phyloP scores from a whole-genome alignment of 495 filamentous ascomycete genomes.

The Aeminium ludgeri region DNA sequence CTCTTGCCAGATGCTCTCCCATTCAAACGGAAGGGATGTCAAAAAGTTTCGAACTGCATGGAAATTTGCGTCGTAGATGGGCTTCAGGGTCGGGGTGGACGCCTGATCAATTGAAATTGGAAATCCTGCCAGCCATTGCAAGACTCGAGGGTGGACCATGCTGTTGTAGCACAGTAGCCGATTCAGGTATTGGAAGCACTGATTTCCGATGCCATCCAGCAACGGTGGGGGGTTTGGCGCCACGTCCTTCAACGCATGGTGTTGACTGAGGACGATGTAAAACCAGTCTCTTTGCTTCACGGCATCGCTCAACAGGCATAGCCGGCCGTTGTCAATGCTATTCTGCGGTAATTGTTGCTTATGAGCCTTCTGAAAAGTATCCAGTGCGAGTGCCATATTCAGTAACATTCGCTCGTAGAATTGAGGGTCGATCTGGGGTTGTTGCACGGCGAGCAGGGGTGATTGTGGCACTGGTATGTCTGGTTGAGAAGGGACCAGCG shows the following conservation, averaged over 20 bases:
- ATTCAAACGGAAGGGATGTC: constrained; percentile 1
- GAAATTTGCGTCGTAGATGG: constrained; percentile 4
- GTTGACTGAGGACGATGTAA: constrained; percentile 16
- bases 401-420: too few species aligned
- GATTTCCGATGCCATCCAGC: not conserved
- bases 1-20: not conserved
- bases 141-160: not conserved
- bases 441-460: too few species aligned
- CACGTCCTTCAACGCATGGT: not conserved
- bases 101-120: constrained; percentile 5
- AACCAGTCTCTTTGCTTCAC: constrained; percentile 6
- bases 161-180: constrained; percentile 8
- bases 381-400: too few species aligned
- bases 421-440: too few species aligned
- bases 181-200: constrained; percentile 2
- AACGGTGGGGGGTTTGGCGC: not conserved
- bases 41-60: constrained; percentile 3
- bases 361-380: not conserved
- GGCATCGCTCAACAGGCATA: constrained; percentile 12
- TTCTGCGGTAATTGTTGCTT: not conserved
- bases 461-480: too few species aligned
- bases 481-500: too few species aligned
- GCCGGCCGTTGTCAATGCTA: constrained; percentile 1
- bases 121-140: constrained; percentile 5
- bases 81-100: not conserved